A percentile compares a stretch with the other conserved stretches of the same genome.
Conservation (phyloP, 257 asterid genomes). For the Jaltomata sinuosa region DNA sequence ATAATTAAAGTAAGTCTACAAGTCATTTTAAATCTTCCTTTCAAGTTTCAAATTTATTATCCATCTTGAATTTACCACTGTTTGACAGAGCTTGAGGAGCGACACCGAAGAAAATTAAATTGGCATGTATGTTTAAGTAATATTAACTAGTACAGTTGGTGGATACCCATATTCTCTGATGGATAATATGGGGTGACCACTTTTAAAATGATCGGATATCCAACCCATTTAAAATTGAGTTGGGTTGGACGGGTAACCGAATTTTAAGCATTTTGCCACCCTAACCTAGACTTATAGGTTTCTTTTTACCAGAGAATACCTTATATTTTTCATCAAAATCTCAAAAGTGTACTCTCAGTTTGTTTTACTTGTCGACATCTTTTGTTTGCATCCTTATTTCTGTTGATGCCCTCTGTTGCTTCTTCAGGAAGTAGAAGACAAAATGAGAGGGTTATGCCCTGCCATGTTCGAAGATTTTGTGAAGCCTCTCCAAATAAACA, state of each 20-base stretch:
- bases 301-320: background rate
- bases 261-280: background rate
- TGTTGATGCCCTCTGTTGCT: conserved; percentile 4
- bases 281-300: background rate
- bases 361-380: background rate
- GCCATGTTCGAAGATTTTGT: conserved; percentile 88
- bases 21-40: background rate
- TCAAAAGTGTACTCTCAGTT: background rate
- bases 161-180: background rate
- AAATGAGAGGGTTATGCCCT: conserved; percentile 51
- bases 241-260: background rate
- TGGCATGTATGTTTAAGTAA: background rate
- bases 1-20: background rate
- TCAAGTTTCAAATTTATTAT: background rate
- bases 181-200: too few relatives aligned
- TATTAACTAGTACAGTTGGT: background rate
- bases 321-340: background rate
- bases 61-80: background rate
- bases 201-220: too few relatives aligned
- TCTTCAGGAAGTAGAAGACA: conserved; percentile 86
- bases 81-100: background rate
- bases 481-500: conserved; percentile 71
- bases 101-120: background rate
- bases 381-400: background rate
- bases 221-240: too few relatives aligned